A percentile compares a stretch with the other conserved stretches of the same genome.
Conservation (phyloP, 768 basidiomycete species). For the Trametes cinnabarina region DNA sequence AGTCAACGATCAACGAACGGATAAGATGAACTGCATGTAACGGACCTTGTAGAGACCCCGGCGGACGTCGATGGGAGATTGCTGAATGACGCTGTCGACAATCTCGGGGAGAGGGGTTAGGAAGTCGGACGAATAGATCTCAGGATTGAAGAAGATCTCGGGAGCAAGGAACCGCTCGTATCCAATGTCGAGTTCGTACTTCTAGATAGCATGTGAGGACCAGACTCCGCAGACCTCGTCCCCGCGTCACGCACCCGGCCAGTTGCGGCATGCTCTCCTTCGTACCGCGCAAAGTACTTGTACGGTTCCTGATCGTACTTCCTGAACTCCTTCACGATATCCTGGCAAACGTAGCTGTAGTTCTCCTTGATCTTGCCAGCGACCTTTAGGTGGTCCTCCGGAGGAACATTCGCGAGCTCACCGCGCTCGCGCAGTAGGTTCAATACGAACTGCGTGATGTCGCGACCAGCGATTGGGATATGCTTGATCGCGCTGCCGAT, state of each 20-base stretch:
- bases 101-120: constrained; percentile 94
- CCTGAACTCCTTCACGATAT: constrained; percentile 97
- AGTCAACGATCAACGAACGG: not conserved
- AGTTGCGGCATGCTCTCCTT: constrained; percentile 91
- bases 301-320: constrained; percentile 97
- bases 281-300: constrained; percentile 91
- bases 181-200: constrained; percentile 92
- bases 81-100: constrained; percentile 93
- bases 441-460: constrained; percentile 95
- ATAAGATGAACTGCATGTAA: not conserved
- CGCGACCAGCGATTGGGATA: constrained; percentile 96
- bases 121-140: constrained; percentile 97
- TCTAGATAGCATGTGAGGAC: constrained; percentile 36
- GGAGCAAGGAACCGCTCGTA: constrained; percentile 99
- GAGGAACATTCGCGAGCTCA: constrained; percentile 85
- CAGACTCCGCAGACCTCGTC: not conserved
- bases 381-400: constrained; percentile 90
- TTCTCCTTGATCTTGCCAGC: constrained; percentile 97
- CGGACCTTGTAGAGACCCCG: constrained; percentile 91
- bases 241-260: constrained; percentile 60
- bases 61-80: constrained; percentile 95
- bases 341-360: constrained; percentile 97
- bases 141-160: constrained; percentile 99
- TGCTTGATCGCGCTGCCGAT: constrained; percentile 99
- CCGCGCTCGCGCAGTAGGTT: constrained; percentile 95